A percentile compares a stretch with the other conserved stretches of the same genome.
These are phyloP conservation scores for Tetrapisispora fleetii DNA, from an alignment of 805 yeast species.

Conservation along the genomic window DNA sequence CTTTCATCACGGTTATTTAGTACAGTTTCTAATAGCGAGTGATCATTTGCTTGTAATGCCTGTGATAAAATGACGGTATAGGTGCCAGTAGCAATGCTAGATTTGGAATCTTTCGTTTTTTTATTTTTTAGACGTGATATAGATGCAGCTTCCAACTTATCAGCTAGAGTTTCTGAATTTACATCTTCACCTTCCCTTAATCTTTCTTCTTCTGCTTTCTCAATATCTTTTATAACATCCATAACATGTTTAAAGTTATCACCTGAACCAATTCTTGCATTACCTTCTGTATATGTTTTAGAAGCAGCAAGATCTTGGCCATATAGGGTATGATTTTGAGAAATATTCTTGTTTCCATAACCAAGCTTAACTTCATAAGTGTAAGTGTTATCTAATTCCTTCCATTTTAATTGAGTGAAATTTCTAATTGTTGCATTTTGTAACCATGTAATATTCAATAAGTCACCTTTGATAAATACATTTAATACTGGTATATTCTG, in stretches of 20 bases:
- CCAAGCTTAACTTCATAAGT: conserved; percentile 31
- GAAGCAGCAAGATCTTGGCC: conserved; percentile 43
- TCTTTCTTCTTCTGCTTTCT: conserved; percentile 31
- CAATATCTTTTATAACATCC: conserved; percentile 34
- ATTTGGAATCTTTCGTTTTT: conserved; percentile 25
- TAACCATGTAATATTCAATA: conserved; percentile 46
- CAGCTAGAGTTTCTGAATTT: conserved; percentile 44
- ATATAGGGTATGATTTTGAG: conserved; percentile 13
- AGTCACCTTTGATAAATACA: conserved; percentile 27
- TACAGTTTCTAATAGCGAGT: conserved; percentile 75
- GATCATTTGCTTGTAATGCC: conserved; percentile 81
- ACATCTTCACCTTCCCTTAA: conserved; percentile 36
- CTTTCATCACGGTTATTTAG: conserved; percentile 44
- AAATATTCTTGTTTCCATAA: conserved; percentile 4
- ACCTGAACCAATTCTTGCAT: conserved; percentile 55
- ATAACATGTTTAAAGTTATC: conserved; percentile 49
- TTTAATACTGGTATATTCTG: conserved; percentile 21
- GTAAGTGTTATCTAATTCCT: conserved; percentile 31
- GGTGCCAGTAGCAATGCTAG: conserved; percentile 59
- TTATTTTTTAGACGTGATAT: conserved; percentile 10
- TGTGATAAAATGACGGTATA: conserved; percentile 79
- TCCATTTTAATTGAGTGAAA: conserved; percentile 48
- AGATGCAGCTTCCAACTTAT: conserved; percentile 28
- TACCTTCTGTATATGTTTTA: conserved; percentile 48
- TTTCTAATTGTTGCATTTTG: conserved; percentile 49